phyloP scores from a whole-genome alignment of 176 grass and related monocot genomes.

The Aegilops speltoides region DNA sequence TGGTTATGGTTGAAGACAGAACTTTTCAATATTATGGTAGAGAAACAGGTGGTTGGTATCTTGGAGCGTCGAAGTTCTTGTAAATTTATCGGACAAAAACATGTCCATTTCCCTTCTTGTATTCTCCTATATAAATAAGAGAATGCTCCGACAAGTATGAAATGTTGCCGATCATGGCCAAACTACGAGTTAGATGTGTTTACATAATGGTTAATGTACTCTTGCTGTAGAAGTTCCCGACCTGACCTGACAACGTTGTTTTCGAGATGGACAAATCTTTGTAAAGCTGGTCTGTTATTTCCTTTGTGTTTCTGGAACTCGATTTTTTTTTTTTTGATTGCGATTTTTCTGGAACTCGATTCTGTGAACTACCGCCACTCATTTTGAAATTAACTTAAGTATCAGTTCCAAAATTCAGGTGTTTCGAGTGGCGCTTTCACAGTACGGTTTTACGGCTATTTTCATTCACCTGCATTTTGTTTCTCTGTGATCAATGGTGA shows the following conservation, averaged over 20 bases:
- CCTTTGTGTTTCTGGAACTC: not conserved
- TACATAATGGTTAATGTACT: not conserved
- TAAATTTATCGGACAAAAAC: not conserved
- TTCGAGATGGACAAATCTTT: not conserved
- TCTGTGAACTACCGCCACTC: not conserved
- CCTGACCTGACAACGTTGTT: not conserved
- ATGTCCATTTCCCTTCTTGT: not conserved
- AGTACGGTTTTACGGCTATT: not conserved
- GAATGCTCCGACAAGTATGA: not conserved
- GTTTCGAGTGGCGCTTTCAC: not conserved
- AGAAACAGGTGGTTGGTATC: not conserved
- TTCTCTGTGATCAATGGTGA: not conserved
- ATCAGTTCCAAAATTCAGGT: not conserved
- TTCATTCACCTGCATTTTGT: not conserved
- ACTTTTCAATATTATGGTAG: not conserved
- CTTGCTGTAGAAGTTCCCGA: not conserved
- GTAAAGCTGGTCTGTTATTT: not conserved
- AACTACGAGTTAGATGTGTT: not conserved
- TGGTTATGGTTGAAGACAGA: not conserved
- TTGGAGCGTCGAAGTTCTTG: not conserved
- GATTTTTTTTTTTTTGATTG: not conserved
- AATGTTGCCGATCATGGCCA: not conserved
- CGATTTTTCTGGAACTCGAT: not conserved
- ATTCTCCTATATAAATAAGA: not conserved
- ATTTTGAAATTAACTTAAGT: not conserved